phyloP scores from a whole-genome alignment of 225 moss, liverwort and hornwort species.

The Physcomitrium patens region DNA sequence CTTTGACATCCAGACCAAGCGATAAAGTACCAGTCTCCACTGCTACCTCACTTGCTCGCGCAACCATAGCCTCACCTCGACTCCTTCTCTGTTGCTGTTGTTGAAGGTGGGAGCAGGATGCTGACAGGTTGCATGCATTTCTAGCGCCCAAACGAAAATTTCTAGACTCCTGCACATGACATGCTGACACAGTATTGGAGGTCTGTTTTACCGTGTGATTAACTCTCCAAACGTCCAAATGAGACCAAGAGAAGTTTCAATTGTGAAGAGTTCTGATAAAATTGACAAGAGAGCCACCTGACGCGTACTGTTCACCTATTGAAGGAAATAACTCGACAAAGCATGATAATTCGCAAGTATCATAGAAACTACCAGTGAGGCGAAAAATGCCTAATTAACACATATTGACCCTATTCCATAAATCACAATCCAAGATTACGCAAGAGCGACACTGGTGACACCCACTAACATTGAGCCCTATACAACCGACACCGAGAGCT shows the following conservation, averaged over 20 bases:
- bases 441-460: not conserved
- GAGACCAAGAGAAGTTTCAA: not conserved
- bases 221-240: not conserved
- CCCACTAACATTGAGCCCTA: no score
- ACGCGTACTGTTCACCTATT: not conserved
- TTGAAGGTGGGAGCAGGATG: conserved; percentile 27
- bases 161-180: conserved; percentile 37
- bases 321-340: no score
- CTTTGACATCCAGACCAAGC: conserved; percentile 77
- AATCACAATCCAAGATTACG: not conserved
- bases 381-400: not conserved
- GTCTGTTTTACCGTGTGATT: not conserved
- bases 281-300: not conserved
- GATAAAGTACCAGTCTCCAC: conserved; percentile 52
- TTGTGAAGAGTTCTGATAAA: not conserved
- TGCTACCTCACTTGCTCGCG: conserved; percentile 57
- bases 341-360: no score
- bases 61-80: conserved; percentile 37
- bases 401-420: not conserved
- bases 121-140: conserved; percentile 32
- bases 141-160: conserved; percentile 29
- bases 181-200: no score
- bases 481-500: no score
- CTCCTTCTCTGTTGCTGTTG: conserved; percentile 36
- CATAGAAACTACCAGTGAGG: no score